Percentiles rank a stretch among this genome's conserved stretches.
Evolutionary conservation across 495 filamentous ascomycete genomes (phyloP).

Genomic region (Alectoria sarmentosa): DNA sequence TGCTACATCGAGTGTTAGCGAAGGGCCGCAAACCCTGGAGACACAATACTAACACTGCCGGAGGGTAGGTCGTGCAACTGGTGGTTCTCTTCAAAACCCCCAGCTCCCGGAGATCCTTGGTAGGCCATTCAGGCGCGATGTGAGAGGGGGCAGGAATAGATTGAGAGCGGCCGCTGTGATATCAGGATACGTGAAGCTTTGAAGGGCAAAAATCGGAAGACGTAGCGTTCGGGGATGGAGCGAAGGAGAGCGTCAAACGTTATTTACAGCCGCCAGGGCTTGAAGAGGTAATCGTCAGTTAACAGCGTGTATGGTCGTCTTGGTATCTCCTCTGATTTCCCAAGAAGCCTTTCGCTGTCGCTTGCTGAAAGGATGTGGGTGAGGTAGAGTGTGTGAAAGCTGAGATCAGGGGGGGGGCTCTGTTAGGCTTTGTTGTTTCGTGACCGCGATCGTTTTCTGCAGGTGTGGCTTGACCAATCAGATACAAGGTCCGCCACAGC

Average conservation of each 20-base stretch:
- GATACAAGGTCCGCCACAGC: background rate
- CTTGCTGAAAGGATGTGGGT: background rate
- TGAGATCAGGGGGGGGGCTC: background rate
- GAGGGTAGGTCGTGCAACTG: constrained; percentile 60
- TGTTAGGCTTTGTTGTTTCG: background rate
- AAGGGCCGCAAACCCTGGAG: constrained; percentile 9
- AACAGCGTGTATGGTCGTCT: background rate
- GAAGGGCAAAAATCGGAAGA: background rate
- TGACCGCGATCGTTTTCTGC: background rate
- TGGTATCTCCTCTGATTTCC: background rate
- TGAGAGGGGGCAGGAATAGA: constrained; percentile 13
- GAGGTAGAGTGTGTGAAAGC: background rate
- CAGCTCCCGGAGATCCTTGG: constrained; percentile 33
- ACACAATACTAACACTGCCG: constrained; percentile 46
- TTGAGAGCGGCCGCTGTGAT: background rate
- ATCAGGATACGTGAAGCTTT: background rate
- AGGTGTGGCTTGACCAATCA: constrained; percentile 5
- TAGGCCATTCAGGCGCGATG: constrained; percentile 46
- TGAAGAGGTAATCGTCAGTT: constrained; percentile 5
- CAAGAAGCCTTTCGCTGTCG: background rate
- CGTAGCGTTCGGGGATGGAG: background rate
- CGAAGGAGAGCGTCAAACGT: background rate
- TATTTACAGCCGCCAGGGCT: constrained; percentile 14
- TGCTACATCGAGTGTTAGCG: constrained; percentile 28
- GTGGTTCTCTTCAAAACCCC: constrained; percentile 51